Percentiles rank a stretch among this genome's conserved stretches.
phyloP scores from a whole-genome alignment of 768 basidiomycete genomes.

The Podaxis pistillaris region DNA sequence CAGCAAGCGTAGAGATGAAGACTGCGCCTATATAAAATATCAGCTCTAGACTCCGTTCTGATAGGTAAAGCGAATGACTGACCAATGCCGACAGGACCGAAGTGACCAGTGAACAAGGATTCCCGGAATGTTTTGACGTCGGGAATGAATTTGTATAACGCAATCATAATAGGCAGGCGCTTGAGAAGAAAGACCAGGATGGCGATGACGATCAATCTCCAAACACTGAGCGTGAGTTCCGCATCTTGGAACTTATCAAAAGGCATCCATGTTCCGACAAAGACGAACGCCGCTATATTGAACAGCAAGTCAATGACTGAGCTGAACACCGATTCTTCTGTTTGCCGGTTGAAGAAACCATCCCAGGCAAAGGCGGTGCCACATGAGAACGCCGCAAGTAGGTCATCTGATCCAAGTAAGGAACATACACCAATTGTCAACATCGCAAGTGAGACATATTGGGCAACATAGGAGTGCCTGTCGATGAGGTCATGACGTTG shows the following conservation, averaged over 20 bases:
- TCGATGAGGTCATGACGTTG: slow-evolving; percentile 86
- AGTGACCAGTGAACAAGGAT: slow-evolving; percentile 93
- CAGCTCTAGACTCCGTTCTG: neutral
- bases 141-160: slow-evolving; percentile 89
- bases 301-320: slow-evolving; percentile 95
- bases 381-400: slow-evolving; percentile 92
- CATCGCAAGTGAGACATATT: slow-evolving; percentile 82
- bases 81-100: slow-evolving; percentile 86
- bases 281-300: slow-evolving; percentile 94
- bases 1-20: slow-evolving; percentile 88
- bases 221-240: slow-evolving; percentile 68
- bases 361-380: slow-evolving; percentile 98
- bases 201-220: slow-evolving; percentile 83
- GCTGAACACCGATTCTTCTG: slow-evolving; percentile 92
- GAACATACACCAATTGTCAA: slow-evolving; percentile 83
- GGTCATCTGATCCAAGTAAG: slow-evolving; percentile 88
- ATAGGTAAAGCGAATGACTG: slow-evolving; percentile 19
- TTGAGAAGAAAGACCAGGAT: slow-evolving; percentile 80
- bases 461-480: slow-evolving; percentile 91
- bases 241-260: slow-evolving; percentile 75
- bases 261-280: slow-evolving; percentile 97
- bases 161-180: slow-evolving; percentile 81
- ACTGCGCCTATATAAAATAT: slow-evolving; percentile 60
- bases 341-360: slow-evolving; percentile 89
- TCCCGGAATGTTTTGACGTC: slow-evolving; percentile 95